Evolutionary conservation across 1,284 basidiomycete genomes (phyloP), one percentile per base, ranked within the genome.

Genomic region (Heterobasidion annosum): DNA sequence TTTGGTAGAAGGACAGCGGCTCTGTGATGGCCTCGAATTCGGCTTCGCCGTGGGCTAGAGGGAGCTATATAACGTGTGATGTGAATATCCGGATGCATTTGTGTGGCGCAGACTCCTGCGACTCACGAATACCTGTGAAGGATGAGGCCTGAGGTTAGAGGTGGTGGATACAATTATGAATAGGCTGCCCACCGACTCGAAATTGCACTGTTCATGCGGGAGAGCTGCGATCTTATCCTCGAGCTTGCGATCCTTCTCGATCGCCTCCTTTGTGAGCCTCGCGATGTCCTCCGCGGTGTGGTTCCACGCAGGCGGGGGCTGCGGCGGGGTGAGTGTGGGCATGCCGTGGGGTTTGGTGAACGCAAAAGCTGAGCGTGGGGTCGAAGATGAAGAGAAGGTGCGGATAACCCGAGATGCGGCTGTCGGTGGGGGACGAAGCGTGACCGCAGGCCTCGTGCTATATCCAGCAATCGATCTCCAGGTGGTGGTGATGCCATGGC

Each of bases 1-100:
- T 88, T 66, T 90, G 86, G 64, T 91, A 88, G 69, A 92, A 92
- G 0, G 74, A 69, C 12, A 88, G 73, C 0, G 85, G 85, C 60
- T 86, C 83, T 8, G 73, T 63, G 35, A 72, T 63, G 8, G 66
- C 64, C 52, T 83, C 79, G 34, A 82, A 70, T 10, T 73, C 67
- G 9, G 81, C 77, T 50, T 88, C 85, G 8, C 76, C 74, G 16
- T 76, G 64, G 1, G 84, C 79, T 33, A 91, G 77, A 5, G 78
- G 70, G 33, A 76, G 63, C 77, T 83, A 62, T 42, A 25, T 8
- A 35, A 33, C n/a, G 51, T 32, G 46, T 56, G 45, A 34, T 53
- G 34, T 42, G 8, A 50, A 35, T 2, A 15, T 3, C 1, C 13
- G 34, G 10, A 51, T 40, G 7, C 15, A 33, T 16, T 34, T 42